Base-by-base conservation (phyloP, 768 basidiomycete species). In the Candolleomyces eurysporus region DNA sequence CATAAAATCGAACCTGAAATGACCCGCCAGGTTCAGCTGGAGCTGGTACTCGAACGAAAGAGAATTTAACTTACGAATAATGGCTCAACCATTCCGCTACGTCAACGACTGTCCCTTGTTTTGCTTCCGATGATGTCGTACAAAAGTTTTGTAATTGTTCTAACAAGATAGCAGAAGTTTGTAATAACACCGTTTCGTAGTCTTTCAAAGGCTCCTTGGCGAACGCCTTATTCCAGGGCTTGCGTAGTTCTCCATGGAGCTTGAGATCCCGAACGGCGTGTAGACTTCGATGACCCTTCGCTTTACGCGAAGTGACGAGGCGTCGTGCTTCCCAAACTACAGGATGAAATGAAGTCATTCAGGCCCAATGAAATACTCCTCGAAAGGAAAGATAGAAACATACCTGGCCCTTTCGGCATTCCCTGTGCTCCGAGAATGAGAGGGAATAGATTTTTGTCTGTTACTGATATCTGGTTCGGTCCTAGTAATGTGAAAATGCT, bases 321-420 rank as follows among this genome's bases (percentile, higher is more conserved):
- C 71, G 68, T 11, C 79, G 72, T 6, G 72, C 70, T 50, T 80
- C 79, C 78, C 79, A 81, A 59, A 75, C 80, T 51, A 2, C 36
- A 26, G 26, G 26, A 9, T 81, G 60, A 2, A 13, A 22, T 39
- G 14, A 17, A 31, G 10, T 7, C 17, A 17, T 13, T 52, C 39
- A 32, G 21, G 26, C 40, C 22, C 31, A 30, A 30, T 3, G 40
- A 17, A 46, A n/a, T 3, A 17, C 5, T 39, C 10, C 30, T 26
- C 4, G 26, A 31, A 16, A 22, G 58, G 30, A 40, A 17, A 46
- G 32, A 22, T 7, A 36, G 50, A 31, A 52, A 69, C 77, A 60
- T 63, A 84, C 84, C 77, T 36, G 80, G 79, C 49, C 83, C 84
- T 69, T 84, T 85, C 0, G 82, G 77, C 45, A 84, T 75, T n/a